phyloP scores from a whole-genome alignment of 805 yeast genomes.

The Lipomyces orientalis region DNA sequence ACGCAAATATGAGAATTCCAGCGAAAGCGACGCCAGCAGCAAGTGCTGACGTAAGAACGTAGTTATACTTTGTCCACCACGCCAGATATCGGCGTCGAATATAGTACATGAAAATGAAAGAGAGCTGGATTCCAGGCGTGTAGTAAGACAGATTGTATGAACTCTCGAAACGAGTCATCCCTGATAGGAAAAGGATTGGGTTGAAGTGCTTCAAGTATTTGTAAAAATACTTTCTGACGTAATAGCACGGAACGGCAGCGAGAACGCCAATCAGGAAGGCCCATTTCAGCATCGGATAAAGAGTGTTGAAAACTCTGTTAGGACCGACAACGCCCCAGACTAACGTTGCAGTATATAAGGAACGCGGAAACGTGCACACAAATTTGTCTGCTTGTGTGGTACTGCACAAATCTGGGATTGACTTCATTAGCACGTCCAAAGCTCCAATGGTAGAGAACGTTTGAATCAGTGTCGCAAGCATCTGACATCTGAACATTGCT shows the following conservation, averaged over 20 bases:
- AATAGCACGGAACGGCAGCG: constrained; percentile 27
- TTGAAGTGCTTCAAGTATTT: constrained; percentile 24
- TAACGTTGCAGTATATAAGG: constrained; percentile 57
- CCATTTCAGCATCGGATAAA: constrained; percentile 36
- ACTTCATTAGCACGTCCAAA: constrained; percentile 51
- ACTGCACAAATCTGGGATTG: constrained; percentile 45
- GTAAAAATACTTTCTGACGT: constrained; percentile 2
- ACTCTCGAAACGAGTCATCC: constrained; percentile 21
- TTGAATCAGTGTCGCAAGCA: constrained; percentile 54
- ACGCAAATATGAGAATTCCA: constrained; percentile 62
- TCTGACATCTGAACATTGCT: constrained; percentile 59
- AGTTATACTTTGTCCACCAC: constrained; percentile 62
- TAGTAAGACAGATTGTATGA: constrained; percentile 31
- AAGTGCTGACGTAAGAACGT: constrained; percentile 61
- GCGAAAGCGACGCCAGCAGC: constrained; percentile 67
- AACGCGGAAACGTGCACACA: constrained; percentile 49
- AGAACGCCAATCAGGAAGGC: constrained; percentile 36
- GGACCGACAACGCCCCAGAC: constrained; percentile 70
- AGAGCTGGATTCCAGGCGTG: constrained; percentile 32
- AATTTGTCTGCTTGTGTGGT: constrained; percentile 50
- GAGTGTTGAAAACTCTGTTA: constrained; percentile 47
- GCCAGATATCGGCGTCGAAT: constrained; percentile 55
- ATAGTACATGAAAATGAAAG: constrained; percentile 49
- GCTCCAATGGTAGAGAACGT: constrained; percentile 52
- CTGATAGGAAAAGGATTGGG: constrained; percentile 24